Evolutionary conservation across 305 asterid species (phyloP), one percentile per base, ranked within the genome.

Genomic region (Stenogyne calaminthoides): DNA sequence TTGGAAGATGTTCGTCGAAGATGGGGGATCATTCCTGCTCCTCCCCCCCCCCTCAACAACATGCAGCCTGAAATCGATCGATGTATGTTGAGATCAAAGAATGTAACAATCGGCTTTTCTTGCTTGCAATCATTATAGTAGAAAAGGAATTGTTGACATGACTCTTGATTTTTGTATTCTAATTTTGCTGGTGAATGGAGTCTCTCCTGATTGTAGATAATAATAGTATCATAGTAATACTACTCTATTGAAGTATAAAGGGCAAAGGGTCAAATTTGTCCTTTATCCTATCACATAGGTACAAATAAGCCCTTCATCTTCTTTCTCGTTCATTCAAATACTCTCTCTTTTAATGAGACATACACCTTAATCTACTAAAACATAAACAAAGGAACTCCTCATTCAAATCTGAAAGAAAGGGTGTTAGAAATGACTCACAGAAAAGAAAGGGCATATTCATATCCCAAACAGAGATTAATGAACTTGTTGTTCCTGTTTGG

Each of bases 1-100:
- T 75, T 92, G 95, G 97, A 92, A 72, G 91, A 85, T 64, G 88
- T 92, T 72, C 96, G 97, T 29, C 84, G 73, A 40, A 88, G 72
- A 78, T 89, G 86, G 95, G 97, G 99, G 8, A 89, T 95, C 59
- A 59, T 80, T 79, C 90, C 96, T 42, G 97, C 91, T 42, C 89
- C 96, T 15, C 87, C 88, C 36, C 82, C 96, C 87, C 88, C 29
- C 82, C 91, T 19, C 70, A 71, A 36, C 69, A 68, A 19, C 71
- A 51, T 64, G 70, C 73, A 25, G 64, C 80, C 36, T 71, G 79
- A 73, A 55, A 40, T 47, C 49, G 65, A 40, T 47, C 49, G 65
- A 66, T 66, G 56, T 51, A 7, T 49, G 8, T 9, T 56, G n/a
- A 40, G 32, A n/a, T n/a, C 52, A 14, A 18, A 29, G 44, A 56